Percentiles rank a stretch among this genome's conserved stretches.
phyloP scores from a whole-genome alignment of 345 rosid species.

The Excoecaria agallocha region DNA sequence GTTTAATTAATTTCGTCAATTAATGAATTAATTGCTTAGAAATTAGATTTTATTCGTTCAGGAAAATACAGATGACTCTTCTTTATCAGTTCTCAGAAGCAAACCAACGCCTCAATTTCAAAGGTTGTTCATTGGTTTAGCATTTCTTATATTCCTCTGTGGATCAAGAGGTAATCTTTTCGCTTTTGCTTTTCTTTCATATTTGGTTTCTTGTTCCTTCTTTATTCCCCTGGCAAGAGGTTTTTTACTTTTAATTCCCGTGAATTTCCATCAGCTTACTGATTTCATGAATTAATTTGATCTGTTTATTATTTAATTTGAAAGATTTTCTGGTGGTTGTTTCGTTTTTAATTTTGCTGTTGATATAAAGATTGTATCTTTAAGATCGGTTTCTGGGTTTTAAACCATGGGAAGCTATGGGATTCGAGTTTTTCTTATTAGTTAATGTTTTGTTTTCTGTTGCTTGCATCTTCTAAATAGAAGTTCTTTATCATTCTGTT shows the following conservation, averaged over 20 bases:
- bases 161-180: neutral
- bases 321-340: neutral
- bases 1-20: too few relatives aligned
- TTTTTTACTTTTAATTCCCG: neutral
- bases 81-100: neutral
- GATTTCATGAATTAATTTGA: neutral
- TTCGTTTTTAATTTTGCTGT: neutral
- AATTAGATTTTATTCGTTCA: neutral
- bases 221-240: neutral
- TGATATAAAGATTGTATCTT: neutral
- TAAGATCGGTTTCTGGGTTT: conserved; percentile 8
- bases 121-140: neutral
- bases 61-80: neutral
- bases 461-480: neutral
- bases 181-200: neutral
- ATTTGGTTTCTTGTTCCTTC: neutral
- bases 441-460: neutral
- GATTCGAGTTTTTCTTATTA: conserved; percentile 11
- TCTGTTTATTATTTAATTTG: neutral
- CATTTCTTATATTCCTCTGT: neutral
- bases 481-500: neutral
- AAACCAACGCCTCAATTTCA: neutral
- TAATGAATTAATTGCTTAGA: too few relatives aligned
- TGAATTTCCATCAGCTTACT: neutral
- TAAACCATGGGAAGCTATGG: neutral